These are phyloP conservation scores for Oryza longistaminata DNA, from an alignment of 176 grass and related monocot genomes.

Conservation along the genomic window DNA sequence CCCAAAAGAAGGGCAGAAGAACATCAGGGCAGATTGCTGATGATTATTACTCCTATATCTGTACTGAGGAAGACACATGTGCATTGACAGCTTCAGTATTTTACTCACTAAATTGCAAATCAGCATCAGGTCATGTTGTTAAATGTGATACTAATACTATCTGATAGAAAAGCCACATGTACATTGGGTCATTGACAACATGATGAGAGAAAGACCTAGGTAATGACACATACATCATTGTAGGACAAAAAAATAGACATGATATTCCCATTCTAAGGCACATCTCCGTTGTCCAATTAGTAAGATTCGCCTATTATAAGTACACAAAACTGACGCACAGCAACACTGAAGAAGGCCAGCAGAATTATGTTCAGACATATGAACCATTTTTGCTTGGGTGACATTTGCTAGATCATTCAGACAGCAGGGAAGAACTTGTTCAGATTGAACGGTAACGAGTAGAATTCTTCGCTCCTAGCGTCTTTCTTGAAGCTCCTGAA, in stretches of 20 bases:
- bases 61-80: neutral
- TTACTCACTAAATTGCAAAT: slow-evolving; percentile 2
- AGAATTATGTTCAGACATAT: slow-evolving; percentile 15
- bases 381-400: neutral
- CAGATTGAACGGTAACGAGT: slow-evolving; percentile 77
- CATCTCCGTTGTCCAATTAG: slow-evolving; percentile 18
- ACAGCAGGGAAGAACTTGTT: slow-evolving; percentile 79
- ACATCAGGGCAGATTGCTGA: neutral
- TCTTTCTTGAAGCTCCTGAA: slow-evolving; percentile 75
- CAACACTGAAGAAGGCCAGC: slow-evolving; percentile 12
- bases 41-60: neutral
- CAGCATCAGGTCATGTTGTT: neutral
- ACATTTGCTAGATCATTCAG: slow-evolving; percentile 47
- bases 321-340: slow-evolving; percentile 45
- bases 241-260: neutral
- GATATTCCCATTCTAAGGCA: neutral
- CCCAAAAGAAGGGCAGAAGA: neutral
- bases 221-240: slow-evolving; percentile 5
- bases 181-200: slow-evolving; percentile 3
- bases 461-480: slow-evolving; percentile 78
- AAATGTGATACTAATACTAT: neutral
- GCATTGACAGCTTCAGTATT: slow-evolving; percentile 2
- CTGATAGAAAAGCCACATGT: neutral
- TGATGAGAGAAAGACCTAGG: neutral
- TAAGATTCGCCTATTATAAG: slow-evolving; percentile 12